Conservation (phyloP, 306 rosid genomes). For the Dryas drummondii region DNA sequence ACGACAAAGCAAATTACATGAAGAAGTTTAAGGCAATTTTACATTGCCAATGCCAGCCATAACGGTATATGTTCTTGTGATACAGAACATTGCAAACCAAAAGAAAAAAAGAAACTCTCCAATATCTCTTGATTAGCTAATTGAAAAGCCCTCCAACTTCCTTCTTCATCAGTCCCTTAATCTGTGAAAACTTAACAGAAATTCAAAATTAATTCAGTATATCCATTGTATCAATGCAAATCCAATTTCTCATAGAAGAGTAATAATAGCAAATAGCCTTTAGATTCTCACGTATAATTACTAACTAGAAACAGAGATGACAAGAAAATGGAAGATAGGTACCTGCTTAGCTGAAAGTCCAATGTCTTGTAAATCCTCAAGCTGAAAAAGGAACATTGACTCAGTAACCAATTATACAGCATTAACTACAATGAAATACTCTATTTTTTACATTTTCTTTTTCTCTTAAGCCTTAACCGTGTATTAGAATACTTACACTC, state of each 20-base stretch:
- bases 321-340: slow-evolving; percentile 5
- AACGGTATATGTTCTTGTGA: neutral
- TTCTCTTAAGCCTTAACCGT: neutral
- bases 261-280: neutral
- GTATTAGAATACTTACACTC: slow-evolving; percentile 54
- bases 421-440: neutral
- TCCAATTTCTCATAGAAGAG: neutral
- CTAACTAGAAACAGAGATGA: too few relatives aligned
- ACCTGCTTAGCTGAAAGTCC: slow-evolving; percentile 92
- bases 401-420: neutral
- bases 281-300: too few relatives aligned
- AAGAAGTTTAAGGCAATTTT: slow-evolving; percentile 32
- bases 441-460: neutral
- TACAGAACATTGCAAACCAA: slow-evolving; percentile 4
- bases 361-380: slow-evolving; percentile 75
- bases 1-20: neutral
- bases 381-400: slow-evolving; percentile 35
- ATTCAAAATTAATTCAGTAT: neutral
- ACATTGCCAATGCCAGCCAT: slow-evolving; percentile 51
- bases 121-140: slow-evolving; percentile 16
- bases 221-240: too few relatives aligned
- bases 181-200: slow-evolving; percentile 35
- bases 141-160: slow-evolving; percentile 57
- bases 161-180: slow-evolving; percentile 55
- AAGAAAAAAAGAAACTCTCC: neutral